A percentile compares a stretch with the other conserved stretches of the same genome.
Evolutionary conservation across 768 basidiomycete genomes (phyloP).

Genomic region (Mycena rosella): DNA sequence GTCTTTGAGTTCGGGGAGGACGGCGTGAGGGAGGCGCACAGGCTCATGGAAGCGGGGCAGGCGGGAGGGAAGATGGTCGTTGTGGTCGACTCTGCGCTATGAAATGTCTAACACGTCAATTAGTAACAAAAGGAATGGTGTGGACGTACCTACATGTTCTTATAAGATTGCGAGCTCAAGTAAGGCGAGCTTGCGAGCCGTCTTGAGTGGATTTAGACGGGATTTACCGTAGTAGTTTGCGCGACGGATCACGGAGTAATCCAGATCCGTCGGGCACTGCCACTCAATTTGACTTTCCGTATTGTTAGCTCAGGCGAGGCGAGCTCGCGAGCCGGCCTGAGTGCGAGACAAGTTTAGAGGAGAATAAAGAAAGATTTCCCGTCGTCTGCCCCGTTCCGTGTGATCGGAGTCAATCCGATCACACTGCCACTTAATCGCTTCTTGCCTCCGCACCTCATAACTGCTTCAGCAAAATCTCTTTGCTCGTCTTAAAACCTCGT

Average conservation of each 20-base stretch:
- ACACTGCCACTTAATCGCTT: not conserved
- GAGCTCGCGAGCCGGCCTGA: conserved; percentile 12
- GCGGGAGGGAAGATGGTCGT: conserved; percentile 41
- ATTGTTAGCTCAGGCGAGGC: conserved; percentile 12
- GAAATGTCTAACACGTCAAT: too few relatives aligned
- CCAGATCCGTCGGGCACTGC: too few relatives aligned
- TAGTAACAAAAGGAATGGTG: too few relatives aligned
- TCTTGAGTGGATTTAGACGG: too few relatives aligned
- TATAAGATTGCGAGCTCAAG: too few relatives aligned
- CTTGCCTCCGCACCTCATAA: not conserved
- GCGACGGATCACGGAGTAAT: too few relatives aligned
- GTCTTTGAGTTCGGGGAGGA: conserved; percentile 35
- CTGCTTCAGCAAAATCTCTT: not conserved
- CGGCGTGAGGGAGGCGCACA: conserved; percentile 35
- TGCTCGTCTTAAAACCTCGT: not conserved
- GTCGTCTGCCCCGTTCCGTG: not conserved
- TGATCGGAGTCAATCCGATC: not conserved
- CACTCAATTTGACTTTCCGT: too few relatives aligned
- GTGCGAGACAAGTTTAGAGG: conserved; percentile 1
- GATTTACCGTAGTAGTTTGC: too few relatives aligned
- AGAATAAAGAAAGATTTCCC: not conserved
- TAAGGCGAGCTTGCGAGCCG: too few relatives aligned
- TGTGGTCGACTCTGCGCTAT: conserved; percentile 23
- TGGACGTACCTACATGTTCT: too few relatives aligned
- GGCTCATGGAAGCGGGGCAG: conserved; percentile 34